Evolutionary conservation across 192 early-diverging fungal species (phyloP).

Genomic region (Anaeromyces robustus): DNA sequence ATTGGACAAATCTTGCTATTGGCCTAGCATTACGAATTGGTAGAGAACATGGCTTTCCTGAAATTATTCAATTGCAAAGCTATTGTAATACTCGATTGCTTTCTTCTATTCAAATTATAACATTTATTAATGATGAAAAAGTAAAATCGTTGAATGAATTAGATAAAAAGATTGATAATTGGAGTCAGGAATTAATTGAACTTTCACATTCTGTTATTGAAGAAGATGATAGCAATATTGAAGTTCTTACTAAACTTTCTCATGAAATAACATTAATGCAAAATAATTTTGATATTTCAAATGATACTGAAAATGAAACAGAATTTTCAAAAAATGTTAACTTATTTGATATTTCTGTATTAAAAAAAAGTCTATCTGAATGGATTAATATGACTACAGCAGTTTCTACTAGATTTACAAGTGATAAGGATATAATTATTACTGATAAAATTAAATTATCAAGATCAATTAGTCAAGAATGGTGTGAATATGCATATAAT

Average conservation of each 20-base stretch:
- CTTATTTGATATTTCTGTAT: slow-evolving; percentile 20
- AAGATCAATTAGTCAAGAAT: slow-evolving; percentile 21
- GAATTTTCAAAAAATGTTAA: slow-evolving; percentile 27
- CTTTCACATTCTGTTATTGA: slow-evolving; percentile 37
- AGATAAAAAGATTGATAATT: slow-evolving; percentile 31
- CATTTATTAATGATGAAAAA: slow-evolving; percentile 28
- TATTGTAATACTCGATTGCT: slow-evolving; percentile 26
- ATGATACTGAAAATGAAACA: slow-evolving; percentile 14
- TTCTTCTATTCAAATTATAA: slow-evolving; percentile 27
- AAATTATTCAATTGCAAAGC: slow-evolving; percentile 28
- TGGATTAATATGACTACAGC: slow-evolving; percentile 30
- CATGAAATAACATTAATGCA: slow-evolving; percentile 27
- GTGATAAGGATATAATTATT: slow-evolving; percentile 24
- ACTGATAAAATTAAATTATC: slow-evolving; percentile 25
- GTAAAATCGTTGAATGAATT: slow-evolving; percentile 21
- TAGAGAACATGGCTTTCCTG: slow-evolving; percentile 29
- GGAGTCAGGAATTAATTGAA: slow-evolving; percentile 20
- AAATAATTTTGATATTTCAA: slow-evolving; percentile 22
- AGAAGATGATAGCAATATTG: slow-evolving; percentile 31
- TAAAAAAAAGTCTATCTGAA: slow-evolving; percentile 21
- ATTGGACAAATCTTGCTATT: slow-evolving; percentile 41
- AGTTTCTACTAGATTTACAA: slow-evolving; percentile 30
- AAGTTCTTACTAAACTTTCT: slow-evolving; percentile 26
- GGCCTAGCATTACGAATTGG: slow-evolving; percentile 32
- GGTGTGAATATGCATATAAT: slow-evolving; percentile 24